A percentile compares a stretch with the other conserved stretches of the same genome.
phyloP scores from a whole-genome alignment of 2,329 filamentous ascomycete species.

The Hymenoscyphus scutula region DNA sequence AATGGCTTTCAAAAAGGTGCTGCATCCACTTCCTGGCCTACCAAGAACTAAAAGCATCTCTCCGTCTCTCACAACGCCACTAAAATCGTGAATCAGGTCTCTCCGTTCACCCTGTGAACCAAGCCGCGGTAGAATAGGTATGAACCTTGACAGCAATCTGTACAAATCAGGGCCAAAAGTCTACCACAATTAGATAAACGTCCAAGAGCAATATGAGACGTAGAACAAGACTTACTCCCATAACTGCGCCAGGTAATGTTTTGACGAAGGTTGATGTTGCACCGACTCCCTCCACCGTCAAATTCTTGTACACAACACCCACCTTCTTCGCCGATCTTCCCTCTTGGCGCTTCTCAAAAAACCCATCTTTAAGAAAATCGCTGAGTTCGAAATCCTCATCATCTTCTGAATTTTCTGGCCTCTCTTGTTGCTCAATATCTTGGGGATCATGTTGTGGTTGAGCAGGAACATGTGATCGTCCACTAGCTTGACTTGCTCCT shows the following conservation, averaged over 20 bases:
- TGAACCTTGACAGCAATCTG: constrained; percentile 47
- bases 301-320: constrained; percentile 72
- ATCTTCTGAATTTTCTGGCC: constrained; percentile 42
- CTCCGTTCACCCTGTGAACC: constrained; percentile 32
- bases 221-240: constrained; percentile 46
- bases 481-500: constrained; percentile 14
- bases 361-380: constrained; percentile 69
- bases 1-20: constrained; percentile 73
- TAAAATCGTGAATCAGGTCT: constrained; percentile 62
- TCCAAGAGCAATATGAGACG: background rate
- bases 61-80: constrained; percentile 62
- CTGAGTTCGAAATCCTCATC: constrained; percentile 65
- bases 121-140: constrained; percentile 28
- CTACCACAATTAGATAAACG: constrained; percentile 14
- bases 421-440: constrained; percentile 26
- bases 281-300: constrained; percentile 71
- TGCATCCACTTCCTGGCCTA: constrained; percentile 71
- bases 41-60: constrained; percentile 75
- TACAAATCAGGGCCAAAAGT: constrained; percentile 82
- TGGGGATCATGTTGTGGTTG: constrained; percentile 19
- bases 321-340: constrained; percentile 72
- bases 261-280: constrained; percentile 66
- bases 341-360: constrained; percentile 70
- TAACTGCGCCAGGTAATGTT: constrained; percentile 69
- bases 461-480: constrained; percentile 23